These are phyloP conservation scores for Solanum gracilifrons DNA, from an alignment of 257 asterid species.

Conservation along the genomic window DNA sequence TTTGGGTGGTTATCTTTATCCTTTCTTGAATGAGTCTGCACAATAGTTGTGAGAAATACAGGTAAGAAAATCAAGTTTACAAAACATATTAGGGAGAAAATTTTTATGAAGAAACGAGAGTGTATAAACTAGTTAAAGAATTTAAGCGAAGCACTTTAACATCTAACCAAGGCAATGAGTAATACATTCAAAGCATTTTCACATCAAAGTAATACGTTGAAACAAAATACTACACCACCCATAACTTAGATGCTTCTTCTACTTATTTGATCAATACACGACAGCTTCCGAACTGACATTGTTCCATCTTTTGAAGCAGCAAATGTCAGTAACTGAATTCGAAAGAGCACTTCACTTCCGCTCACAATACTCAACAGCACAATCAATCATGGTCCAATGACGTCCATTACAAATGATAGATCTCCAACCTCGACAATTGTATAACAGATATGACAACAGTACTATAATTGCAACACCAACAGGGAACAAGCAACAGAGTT, in stretches of 20 bases:
- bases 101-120: background rate
- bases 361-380: background rate
- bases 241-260: background rate
- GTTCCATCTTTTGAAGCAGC: background rate
- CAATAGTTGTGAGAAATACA: slow-evolving; percentile 10
- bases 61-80: background rate
- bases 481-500: background rate
- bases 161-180: background rate
- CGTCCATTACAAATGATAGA: background rate
- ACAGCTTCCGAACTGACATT: background rate
- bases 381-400: background rate
- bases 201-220: background rate
- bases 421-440: background rate
- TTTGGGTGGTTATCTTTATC: slow-evolving; percentile 22
- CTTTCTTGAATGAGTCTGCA: slow-evolving; percentile 84
- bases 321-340: background rate
- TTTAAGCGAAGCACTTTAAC: background rate
- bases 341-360: background rate
- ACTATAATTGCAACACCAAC: background rate
- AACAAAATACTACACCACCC: background rate
- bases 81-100: background rate
- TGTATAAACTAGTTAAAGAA: background rate
- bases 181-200: background rate
- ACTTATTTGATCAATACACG: background rate
- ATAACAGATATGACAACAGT: background rate